Base-by-base conservation (phyloP, 495 filamentous ascomycete genomes). In the Aspergillus sclerotioniger region DNA sequence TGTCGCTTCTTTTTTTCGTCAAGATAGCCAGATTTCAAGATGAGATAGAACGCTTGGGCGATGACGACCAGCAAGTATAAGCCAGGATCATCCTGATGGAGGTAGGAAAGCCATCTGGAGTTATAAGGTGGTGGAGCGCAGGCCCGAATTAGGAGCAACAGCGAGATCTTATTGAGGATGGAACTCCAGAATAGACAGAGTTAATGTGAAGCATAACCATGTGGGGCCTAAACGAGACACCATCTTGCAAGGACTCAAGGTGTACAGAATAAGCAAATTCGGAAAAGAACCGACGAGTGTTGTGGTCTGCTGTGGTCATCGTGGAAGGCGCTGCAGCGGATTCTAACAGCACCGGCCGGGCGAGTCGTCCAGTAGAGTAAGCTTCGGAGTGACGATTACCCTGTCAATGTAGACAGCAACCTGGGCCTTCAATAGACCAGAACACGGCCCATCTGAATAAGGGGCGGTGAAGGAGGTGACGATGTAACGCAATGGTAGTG, bases 181-280 rank as follows among this genome's bases (percentile, higher is more conserved):
- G 6, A 16, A 50, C 47, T 13, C 16, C 6, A 31, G 19, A 50
- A 16, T 49, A 32, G 47, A 50, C 20, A 50, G 47, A 41, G 25
- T 50, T 28, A 3, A 29, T 31, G 47, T 13, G 9, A 13, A 32
- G 28, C 28, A 32, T 7, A 9, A 2, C 25, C 13, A n/a, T 15
- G 10, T 32, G 31, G 31, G 21, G 12, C 47, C 28, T n/a, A 49
- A 47, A 53, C 58, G 62, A 60, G 55, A 64, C 62, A 64, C 20
- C 12, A 12, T 32, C 47, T 10, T 32, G 47, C 28, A 50, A 8
- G 29, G 3, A 31, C 47, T 16, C 25, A 31, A 31, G 47, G 47
- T 13, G 47, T 32, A 32, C 47, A 28, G 25, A 50, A 50, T 32
- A 28, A 32, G 47, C 29, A 31, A n/a, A 8, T 16, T 50, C 9